Evolutionary conservation across 2,329 filamentous ascomycete species (phyloP), one percentile per base, ranked within the genome.

Genomic region (Ophiostoma triangulosporum): DNA sequence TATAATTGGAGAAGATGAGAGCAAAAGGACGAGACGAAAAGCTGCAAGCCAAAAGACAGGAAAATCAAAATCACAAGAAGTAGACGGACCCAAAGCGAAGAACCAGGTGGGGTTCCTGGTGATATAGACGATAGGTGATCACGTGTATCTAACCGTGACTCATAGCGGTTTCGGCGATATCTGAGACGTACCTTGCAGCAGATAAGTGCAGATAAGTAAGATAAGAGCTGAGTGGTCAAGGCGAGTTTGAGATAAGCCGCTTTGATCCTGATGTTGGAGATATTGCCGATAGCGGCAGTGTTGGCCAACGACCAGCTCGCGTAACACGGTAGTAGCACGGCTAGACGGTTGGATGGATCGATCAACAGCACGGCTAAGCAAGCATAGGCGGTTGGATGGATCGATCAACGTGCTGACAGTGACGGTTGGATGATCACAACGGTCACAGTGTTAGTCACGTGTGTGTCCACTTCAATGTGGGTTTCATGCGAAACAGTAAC

Each of bases 401-500:
- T n/a, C n/a, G n/a, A n/a, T n/a, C n/a, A n/a, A n/a, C n/a, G n/a
- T n/a, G n/a, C 20, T 36, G 35, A 17, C 20, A 36, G 20, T 43
- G 38, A n/a, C n/a, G n/a, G n/a, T n/a, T n/a, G n/a, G n/a, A n/a
- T n/a, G n/a, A n/a, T n/a, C n/a, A n/a, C n/a, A n/a, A n/a, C n/a
- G n/a, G n/a, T n/a, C n/a, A n/a, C n/a, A n/a, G n/a, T n/a, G n/a
- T n/a, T n/a, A n/a, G n/a, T 31, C 29, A 31, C 29, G 29, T 31
- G 29, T 11, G 29, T 31, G 6, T 31, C 29, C 29, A 31, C 40
- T 27, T 45, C 4, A 27, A 45, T n/a, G 43, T 54, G 49, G 43
- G 50, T 29, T 5, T 17, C 7, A 40, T 55, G 33, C 53, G 53
- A 55, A 52, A 55, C 53, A 49, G 43, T 12, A 50, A 45, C 27